These are phyloP conservation scores for Glebionis coronaria DNA, from an alignment of 129 eudicot species.

Conservation along the genomic window DNA sequence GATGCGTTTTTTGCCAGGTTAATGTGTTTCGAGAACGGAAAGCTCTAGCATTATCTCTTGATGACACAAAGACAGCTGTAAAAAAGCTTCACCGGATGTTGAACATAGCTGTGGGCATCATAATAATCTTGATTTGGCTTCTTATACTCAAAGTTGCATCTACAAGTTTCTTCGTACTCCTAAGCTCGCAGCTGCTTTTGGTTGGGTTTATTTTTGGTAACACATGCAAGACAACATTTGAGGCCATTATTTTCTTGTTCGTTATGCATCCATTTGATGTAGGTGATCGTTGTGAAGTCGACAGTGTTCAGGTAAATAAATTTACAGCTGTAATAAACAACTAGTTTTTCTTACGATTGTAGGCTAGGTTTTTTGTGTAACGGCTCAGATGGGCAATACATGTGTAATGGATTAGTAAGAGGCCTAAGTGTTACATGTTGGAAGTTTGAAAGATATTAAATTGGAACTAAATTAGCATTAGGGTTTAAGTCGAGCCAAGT, in stretches of 20 bases:
- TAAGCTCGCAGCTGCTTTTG: conserved; percentile 68
- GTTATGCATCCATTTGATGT: conserved; percentile 87
- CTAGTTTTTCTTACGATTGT: too few relatives aligned
- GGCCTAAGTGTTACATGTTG: too few relatives aligned
- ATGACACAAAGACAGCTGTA: conserved; percentile 85
- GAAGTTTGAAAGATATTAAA: too few relatives aligned
- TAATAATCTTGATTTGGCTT: conserved; percentile 60
- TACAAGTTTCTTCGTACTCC: conserved; percentile 59
- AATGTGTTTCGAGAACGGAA: conserved; percentile 70
- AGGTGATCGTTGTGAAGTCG: conserved; percentile 80
- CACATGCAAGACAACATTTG: conserved; percentile 81
- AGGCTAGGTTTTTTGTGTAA: too few relatives aligned
- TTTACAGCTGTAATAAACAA: too few relatives aligned
- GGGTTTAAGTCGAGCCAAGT: too few relatives aligned
- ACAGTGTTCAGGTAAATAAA: conserved; percentile 54
- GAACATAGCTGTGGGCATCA: conserved; percentile 46
- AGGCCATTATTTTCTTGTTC: conserved; percentile 75
- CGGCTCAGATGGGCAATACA: too few relatives aligned
- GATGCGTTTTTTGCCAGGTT: conserved; percentile 35
- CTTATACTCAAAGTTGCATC: conserved; percentile 73
- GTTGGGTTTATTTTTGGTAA: conserved; percentile 72
- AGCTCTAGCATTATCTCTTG: conserved; percentile 74
- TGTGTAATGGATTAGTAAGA: too few relatives aligned
- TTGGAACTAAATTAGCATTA: too few relatives aligned
- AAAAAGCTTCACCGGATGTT: conserved; percentile 69